These are phyloP conservation scores for Boletus rubroflammeus DNA, from an alignment of 768 basidiomycete species.

Conservation along the genomic window DNA sequence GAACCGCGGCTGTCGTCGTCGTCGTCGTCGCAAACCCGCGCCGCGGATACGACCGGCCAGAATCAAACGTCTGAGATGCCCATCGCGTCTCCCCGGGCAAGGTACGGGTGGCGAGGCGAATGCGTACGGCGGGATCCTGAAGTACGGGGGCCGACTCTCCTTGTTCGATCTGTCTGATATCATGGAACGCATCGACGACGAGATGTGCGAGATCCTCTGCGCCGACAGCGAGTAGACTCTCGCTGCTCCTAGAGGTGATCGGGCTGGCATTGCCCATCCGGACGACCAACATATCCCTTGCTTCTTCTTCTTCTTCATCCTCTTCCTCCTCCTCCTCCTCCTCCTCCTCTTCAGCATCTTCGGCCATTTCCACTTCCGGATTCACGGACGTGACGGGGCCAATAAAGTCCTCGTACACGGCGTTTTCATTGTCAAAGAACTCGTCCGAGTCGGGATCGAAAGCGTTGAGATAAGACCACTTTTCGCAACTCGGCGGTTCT, in stretches of 20 bases:
- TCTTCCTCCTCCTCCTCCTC: not conserved
- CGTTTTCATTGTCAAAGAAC: constrained; percentile 58
- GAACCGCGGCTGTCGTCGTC: not conserved
- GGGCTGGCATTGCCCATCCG: constrained; percentile 35
- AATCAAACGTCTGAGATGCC: constrained; percentile 1
- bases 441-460: constrained; percentile 84
- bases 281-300: constrained; percentile 31
- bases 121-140: constrained; percentile 17
- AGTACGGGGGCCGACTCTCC: not conserved
- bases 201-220: constrained; percentile 41
- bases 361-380: too few species aligned
- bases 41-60: constrained; percentile 1
- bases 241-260: constrained; percentile 39
- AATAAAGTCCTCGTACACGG: constrained; percentile 63
- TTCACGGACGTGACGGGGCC: constrained; percentile 31
- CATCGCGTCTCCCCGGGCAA: constrained; percentile 9
- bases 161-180: constrained; percentile 22
- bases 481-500: constrained; percentile 43
- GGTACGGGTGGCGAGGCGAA: constrained; percentile 22
- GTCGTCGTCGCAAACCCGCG: constrained; percentile 4
- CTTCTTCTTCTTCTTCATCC: constrained; percentile 28
- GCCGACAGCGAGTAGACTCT: constrained; percentile 47
- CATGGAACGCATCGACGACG: constrained; percentile 36
- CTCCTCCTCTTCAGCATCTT: too few species aligned
- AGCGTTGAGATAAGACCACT: constrained; percentile 61